Base-by-base conservation (phyloP, 768 basidiomycete species). In the Mycena vulgaris region DNA sequence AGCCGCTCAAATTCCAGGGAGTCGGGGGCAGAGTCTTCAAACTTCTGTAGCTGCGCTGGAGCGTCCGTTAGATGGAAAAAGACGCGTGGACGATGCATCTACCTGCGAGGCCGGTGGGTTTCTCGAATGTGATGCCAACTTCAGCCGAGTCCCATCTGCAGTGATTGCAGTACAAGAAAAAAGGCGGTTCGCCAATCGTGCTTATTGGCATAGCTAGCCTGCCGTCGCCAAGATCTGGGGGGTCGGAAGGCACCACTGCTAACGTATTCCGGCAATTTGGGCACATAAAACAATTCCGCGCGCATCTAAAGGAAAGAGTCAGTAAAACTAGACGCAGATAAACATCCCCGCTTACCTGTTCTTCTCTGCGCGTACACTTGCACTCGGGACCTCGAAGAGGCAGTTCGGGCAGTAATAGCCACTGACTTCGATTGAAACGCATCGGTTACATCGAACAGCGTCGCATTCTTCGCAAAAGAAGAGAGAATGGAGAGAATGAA, bases 391-490 rank as follows among this genome's bases (percentile, higher is more conserved):
- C 79, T 99, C 98, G 80, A 99, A 99, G 21, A 98, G 86, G 80
- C 98, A 99, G 79, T 97, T 97, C 35, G 98, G 98, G 79, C 98
- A 99, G 80, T 95, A 98, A 80, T 99, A 99, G 48, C 95, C 95
- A 78, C 95, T 94, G 78, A 99, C 94, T 89, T 99, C 98, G 49
- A 95, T 85, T 10, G 92, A 88, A 2, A 97, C 95, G 75, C 98
- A 99, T 72, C 92, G 89, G 79, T 98, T 94, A 78, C 98, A 99
- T 65, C 96, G 86, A 49, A 99, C 89, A 2, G 94, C 93, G 80
- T 99, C 97, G 80, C 98, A 99, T 88, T 99, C 97, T 81, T 98
- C 97, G 80, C 98, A 99, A 80, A 99, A 99, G 81, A 95, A 98
- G 10, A 99, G 89, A 31, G 88, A 88, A 75, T 95, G 89, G 2